A percentile compares a stretch with the other conserved stretches of the same genome.
These are phyloP conservation scores for Salix dunnii DNA, from an alignment of 345 rosid species.

Conservation along the genomic window DNA sequence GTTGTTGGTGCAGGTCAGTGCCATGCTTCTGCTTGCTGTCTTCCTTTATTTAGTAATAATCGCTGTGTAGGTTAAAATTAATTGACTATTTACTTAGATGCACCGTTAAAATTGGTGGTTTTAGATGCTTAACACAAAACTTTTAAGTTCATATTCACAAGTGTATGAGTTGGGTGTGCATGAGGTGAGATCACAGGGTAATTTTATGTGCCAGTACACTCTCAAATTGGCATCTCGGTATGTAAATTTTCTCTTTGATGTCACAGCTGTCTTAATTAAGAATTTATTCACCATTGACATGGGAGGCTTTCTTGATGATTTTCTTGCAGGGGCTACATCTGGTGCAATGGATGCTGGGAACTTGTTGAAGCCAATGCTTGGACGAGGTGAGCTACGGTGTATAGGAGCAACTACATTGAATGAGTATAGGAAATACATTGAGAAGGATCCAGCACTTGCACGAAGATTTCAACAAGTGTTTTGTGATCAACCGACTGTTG, in stretches of 20 bases:
- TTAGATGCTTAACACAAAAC: neutral
- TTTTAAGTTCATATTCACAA: neutral
- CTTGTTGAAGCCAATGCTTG: slow-evolving; percentile 89
- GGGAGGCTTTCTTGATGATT: neutral
- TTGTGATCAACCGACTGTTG: slow-evolving; percentile 89
- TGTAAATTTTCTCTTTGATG: neutral
- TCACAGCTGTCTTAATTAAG: neutral
- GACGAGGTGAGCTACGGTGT: slow-evolving; percentile 84
- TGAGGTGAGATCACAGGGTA: neutral
- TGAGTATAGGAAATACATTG: slow-evolving; percentile 83
- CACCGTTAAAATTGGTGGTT: neutral
- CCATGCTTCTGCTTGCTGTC: neutral
- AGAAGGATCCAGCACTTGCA: slow-evolving; percentile 87
- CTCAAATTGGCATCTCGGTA: neutral
- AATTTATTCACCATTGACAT: neutral
- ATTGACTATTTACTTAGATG: neutral
- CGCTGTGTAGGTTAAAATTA: no score
- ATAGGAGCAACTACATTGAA: slow-evolving; percentile 92
- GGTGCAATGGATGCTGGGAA: slow-evolving; percentile 98
- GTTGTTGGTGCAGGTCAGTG: slow-evolving; percentile 82
- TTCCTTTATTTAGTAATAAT: neutral
- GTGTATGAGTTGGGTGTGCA: neutral
- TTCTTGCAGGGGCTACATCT: slow-evolving; percentile 54
- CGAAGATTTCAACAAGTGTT: slow-evolving; percentile 95
- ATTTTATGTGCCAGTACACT: neutral